Conservation (phyloP, 805 yeast genomes). For the Lipomyces starkeyi region DNA sequence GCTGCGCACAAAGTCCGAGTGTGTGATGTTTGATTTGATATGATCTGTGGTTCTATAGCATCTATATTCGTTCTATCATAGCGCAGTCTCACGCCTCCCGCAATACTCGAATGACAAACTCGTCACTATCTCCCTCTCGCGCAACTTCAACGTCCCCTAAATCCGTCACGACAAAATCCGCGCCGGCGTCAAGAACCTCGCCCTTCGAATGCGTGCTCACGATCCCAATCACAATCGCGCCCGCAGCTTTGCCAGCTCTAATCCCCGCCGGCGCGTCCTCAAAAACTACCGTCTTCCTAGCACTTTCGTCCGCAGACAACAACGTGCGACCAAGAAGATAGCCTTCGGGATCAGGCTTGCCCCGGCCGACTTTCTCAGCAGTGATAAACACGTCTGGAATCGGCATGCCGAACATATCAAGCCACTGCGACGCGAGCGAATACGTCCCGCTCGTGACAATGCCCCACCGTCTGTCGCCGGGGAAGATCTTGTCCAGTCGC, state of each 20-base stretch:
- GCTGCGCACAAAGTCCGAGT: background rate
- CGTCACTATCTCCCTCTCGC: background rate
- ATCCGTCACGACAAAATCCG: conserved; percentile 80
- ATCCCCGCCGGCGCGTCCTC: conserved; percentile 93
- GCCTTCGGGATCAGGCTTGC: conserved; percentile 89
- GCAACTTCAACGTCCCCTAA: conserved; percentile 45
- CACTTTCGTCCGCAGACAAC: conserved; percentile 34
- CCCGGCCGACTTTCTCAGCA: conserved; percentile 76
- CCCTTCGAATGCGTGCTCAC: conserved; percentile 78
- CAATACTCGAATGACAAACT: conserved; percentile 2
- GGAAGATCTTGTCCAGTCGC: conserved; percentile 40
- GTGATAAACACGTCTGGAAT: conserved; percentile 80
- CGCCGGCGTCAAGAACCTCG: conserved; percentile 74
- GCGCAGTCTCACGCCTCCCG: background rate
- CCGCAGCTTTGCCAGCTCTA: conserved; percentile 81
- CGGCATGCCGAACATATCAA: conserved; percentile 62
- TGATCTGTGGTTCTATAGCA: no score
- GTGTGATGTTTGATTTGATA: no score
- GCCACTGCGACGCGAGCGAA: conserved; percentile 80
- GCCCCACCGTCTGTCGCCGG: conserved; percentile 64
- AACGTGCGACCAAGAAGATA: conserved; percentile 54
- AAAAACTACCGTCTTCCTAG: conserved; percentile 60
- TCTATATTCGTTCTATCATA: background rate
- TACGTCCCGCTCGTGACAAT: conserved; percentile 85
- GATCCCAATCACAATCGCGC: conserved; percentile 81